Percentiles rank a stretch among this genome's conserved stretches.
Conservation (phyloP, 1,284 basidiomycete genomes). For the Rhodotorula mucilaginosa region DNA sequence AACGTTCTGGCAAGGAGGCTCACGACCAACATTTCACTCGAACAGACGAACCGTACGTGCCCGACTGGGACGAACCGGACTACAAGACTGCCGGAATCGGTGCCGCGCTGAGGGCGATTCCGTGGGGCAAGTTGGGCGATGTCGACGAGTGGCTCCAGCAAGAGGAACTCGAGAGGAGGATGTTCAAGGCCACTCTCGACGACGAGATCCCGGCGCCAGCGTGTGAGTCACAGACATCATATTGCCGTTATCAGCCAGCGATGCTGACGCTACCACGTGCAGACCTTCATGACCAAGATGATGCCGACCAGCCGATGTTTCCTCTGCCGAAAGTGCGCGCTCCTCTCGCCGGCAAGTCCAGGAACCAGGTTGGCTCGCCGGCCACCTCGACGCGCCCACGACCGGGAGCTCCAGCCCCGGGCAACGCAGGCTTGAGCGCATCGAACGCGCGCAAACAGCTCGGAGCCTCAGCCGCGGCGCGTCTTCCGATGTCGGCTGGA, state of each 20-base stretch:
- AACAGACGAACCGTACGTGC: slow-evolving; percentile 28
- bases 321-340: slow-evolving; percentile 12
- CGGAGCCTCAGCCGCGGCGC: neutral
- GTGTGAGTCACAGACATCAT: neutral
- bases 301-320: slow-evolving; percentile 13
- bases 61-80: slow-evolving; percentile 18
- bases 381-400: neutral
- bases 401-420: neutral
- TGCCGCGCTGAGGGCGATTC: slow-evolving; percentile 1
- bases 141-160: slow-evolving; percentile 6
- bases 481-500: neutral
- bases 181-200: slow-evolving; percentile 8
- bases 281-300: neutral
- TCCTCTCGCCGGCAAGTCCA: slow-evolving; percentile 1
- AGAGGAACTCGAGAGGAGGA: neutral
- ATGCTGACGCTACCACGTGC: neutral
- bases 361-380: neutral
- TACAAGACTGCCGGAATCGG: slow-evolving; percentile 21
- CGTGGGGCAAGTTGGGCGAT: neutral
- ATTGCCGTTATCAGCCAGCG: rapidly evolving
- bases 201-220: neutral
- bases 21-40: neutral
- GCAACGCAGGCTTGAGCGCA: too few relatives aligned
- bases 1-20: too few relatives aligned
- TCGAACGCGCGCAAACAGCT: neutral